Base-by-base conservation (phyloP, 2,329 filamentous ascomycete species). In the Fusarium austroafricanum region DNA sequence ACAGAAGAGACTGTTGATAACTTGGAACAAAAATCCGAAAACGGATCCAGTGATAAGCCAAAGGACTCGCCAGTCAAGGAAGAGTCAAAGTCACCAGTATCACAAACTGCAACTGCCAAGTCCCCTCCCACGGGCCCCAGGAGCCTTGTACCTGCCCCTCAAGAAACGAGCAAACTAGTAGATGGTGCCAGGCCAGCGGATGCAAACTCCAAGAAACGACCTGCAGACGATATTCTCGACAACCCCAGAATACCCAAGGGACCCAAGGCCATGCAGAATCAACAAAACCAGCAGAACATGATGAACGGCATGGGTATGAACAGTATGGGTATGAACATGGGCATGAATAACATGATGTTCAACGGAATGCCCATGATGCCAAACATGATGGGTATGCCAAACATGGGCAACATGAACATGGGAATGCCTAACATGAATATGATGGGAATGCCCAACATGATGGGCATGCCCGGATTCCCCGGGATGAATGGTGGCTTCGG, bases 181-280 rank as follows among this genome's bases (percentile, higher is more conserved):
- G 75, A 75, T n/a, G 57, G 54, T 37, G 51, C 61, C 61, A 79
- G 73, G 65, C 75, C 72, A 6, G 74, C 78, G 26, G 75, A 77
- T 26, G 63, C 56, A 52, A 80, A 79, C 58, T 82, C 87, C 26
- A 96, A 92, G 81, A 99, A 98, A 82, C 89, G 96, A 21, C 87
- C 91, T 12, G 93, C 94, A 15, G 93, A 95, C 35, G 90, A 94
- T 52, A 84, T 84, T 31, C 80, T 86, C 9, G 87, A 89, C 71
- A 89, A 90, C 70, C 86, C 87, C 39, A 87, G 86, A 74, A 87
- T 90, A 39, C 87, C 88, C 44, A 90, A 90, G 71, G 88, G 83
- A 0, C 89, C 88, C 3, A 89, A 88, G 75, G 88, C 86, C 37
- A 91, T 89, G 88, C 87, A 86, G 71, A 84, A 79, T 75, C 84